Evolutionary conservation across 768 basidiomycete species (phyloP), one percentile per base, ranked within the genome.

Genomic region (Boletellus ananas): DNA sequence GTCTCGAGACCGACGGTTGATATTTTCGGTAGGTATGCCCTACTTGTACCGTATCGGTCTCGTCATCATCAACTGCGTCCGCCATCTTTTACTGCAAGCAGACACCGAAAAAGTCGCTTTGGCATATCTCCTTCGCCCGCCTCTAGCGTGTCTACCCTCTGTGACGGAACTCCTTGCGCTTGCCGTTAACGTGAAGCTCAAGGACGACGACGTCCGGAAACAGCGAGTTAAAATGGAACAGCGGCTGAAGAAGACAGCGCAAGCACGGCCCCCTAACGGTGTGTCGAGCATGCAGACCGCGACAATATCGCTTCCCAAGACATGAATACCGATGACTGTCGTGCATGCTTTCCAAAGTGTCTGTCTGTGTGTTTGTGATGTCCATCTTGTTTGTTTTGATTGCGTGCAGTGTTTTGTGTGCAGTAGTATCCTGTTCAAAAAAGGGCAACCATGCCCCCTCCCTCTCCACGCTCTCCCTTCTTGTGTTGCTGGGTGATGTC

Each of bases 171-270:
- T 90, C 52, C 65, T 90, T 29, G 67, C 79, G n/a, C 74, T 84
- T 8, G 78, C 79, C 0, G 70, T 78, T n/a, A 74, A 78, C 3
- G 70, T 86, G 54, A 89, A 85, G 63, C 66, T 90, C 51, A 90
- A 85, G 60, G 89, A 90, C 56, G 88, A 90, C 50, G 87, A 90
- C 50, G 54, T 91, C 14, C 78, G 81, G 23, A 90, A 89, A 60
- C 85, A 85, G 57, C 79, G 88, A 3, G 61, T 76, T 29, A 90
- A 90, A 62, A 79, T 90, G 73, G 84, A 87, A 57, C 80, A 79
- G n/a, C 82, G 84, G 52, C 73, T 82, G 29, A 87, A 85, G 59
- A 74, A 80, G 35, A 82, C 84, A 50, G 71, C 72, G 16, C 76
- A 74, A 36, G 60, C 61, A 3, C 72, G 75, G 17, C 54, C 63